These are phyloP conservation scores for Vicia sativa DNA, from an alignment of 306 rosid genomes.

Conservation along the genomic window DNA sequence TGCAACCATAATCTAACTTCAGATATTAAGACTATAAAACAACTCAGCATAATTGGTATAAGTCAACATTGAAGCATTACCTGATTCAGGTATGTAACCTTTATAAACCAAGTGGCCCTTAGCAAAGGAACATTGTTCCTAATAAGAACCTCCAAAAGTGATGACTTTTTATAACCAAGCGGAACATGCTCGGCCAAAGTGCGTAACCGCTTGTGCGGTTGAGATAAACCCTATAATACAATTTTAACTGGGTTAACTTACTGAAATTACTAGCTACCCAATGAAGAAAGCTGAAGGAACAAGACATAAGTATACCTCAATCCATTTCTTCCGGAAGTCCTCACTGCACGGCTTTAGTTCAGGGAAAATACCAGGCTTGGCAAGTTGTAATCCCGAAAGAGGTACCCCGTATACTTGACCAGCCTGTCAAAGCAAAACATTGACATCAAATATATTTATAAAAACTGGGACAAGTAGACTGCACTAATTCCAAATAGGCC, in stretches of 20 bases:
- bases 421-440: conserved; percentile 68
- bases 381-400: conserved; percentile 79
- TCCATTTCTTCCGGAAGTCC: conserved; percentile 87
- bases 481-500: background rate
- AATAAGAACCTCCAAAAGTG: conserved; percentile 80
- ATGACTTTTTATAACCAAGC: conserved; percentile 72
- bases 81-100: conserved; percentile 92
- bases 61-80: conserved; percentile 44
- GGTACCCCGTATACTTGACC: conserved; percentile 94
- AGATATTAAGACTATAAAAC: conserved; percentile 28
- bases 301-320: conserved; percentile 63
- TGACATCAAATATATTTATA: conserved; percentile 40
- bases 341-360: conserved; percentile 77
- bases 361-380: conserved; percentile 78
- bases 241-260: conserved; percentile 28
- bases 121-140: conserved; percentile 93
- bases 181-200: conserved; percentile 89
- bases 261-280: conserved; percentile 27
- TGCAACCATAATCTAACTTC: conserved; percentile 46
- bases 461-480: conserved; percentile 23
- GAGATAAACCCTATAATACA: conserved; percentile 82
- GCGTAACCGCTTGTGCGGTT: conserved; percentile 82
- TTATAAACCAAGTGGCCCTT: conserved; percentile 95
- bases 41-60: conserved; percentile 4
- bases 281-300: background rate